Base-by-base conservation (phyloP, 2,329 filamentous ascomycete genomes). In the Gnomoniopsis sp. region DNA sequence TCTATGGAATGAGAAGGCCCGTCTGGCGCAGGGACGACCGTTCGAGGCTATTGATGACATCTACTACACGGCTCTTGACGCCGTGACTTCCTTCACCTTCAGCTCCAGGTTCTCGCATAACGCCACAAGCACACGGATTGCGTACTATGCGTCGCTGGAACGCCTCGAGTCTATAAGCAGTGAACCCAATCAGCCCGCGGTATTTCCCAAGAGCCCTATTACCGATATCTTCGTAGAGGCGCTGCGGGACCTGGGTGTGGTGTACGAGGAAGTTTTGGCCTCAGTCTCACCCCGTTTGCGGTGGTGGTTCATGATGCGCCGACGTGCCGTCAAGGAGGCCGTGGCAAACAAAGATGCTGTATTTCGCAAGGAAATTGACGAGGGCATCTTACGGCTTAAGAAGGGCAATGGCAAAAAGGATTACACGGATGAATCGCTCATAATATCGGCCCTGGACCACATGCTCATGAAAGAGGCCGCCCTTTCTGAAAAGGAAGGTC, bases 381-480 rank as follows among this genome's bases (percentile, higher is more conserved):
- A 63, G 53, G 59, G 65, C 2, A 47, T 66, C 3, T 43, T 33
- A 14, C 61, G 65, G 14, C 58, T 67, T 3, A 57, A 59, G 6
- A 61, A 49, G n/a, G 65, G 64, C 15, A n/a, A n/a, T n/a, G n/a
- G n/a, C n/a, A n/a, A n/a, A n/a, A n/a, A n/a, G n/a, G n/a, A n/a
- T n/a, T n/a, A n/a, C n/a, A 55, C 63, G 33, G 47, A 53, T 22
- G 59, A 59, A 3, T 61, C 57, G 23, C 34, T 8, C 34, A 15
- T 38, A 8, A 38, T 8, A 15, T 67, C 65, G 17, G 67, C 67
- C 1, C 62, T 70, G 52, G 72, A 74, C 34, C 67, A 74, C 43
- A 66, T 75, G 4, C 53, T 76, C 1, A 64, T 67, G 57, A 62
- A 72, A 12, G 74, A 75, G 62, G 66, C 67, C 26, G 36, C 52